Conservation (phyloP, 768 basidiomycete genomes). For the Boletales sp. region DNA sequence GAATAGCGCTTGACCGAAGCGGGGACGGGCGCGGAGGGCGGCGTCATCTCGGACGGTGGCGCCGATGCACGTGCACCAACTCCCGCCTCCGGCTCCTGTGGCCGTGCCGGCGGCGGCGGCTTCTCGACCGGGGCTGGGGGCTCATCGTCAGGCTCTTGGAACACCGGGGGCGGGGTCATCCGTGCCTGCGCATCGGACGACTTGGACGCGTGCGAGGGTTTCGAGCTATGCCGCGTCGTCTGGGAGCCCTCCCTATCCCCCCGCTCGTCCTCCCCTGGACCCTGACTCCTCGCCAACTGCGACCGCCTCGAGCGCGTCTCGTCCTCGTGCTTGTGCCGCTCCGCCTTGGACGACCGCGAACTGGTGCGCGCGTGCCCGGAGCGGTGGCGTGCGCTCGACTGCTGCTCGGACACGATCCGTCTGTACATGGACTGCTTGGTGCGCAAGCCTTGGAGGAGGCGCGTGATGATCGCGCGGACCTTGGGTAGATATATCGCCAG, state of each 20-base stretch:
- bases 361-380: conserved; percentile 55
- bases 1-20: conserved; percentile 76
- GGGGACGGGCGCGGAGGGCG: conserved; percentile 40
- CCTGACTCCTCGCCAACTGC: conserved; percentile 40
- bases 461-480: conserved; percentile 90
- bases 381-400: conserved; percentile 27
- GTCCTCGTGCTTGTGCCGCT: conserved; percentile 39
- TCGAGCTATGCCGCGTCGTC: conserved; percentile 38
- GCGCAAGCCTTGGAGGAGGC: conserved; percentile 89
- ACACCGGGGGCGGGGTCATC: conserved; percentile 27
- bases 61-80: no score
- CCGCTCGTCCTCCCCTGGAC: conserved; percentile 36
- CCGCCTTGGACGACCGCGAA: conserved; percentile 54
- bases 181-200: conserved; percentile 33
- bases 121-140: conserved; percentile 10
- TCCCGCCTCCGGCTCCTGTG: neutral
- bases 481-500: conserved; percentile 87
- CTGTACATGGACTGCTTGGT: conserved; percentile 88
- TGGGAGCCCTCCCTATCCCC: conserved; percentile 37
- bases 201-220: conserved; percentile 38
- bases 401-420: conserved; percentile 62
- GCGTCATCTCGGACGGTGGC: no score
- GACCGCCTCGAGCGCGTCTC: conserved; percentile 40
- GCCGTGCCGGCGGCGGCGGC: neutral
- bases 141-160: conserved; percentile 32